Percentiles rank a stretch among this genome's conserved stretches.
Conservation (phyloP, 352 stramenopile species). For the Pythium phragmiticola region DNA sequence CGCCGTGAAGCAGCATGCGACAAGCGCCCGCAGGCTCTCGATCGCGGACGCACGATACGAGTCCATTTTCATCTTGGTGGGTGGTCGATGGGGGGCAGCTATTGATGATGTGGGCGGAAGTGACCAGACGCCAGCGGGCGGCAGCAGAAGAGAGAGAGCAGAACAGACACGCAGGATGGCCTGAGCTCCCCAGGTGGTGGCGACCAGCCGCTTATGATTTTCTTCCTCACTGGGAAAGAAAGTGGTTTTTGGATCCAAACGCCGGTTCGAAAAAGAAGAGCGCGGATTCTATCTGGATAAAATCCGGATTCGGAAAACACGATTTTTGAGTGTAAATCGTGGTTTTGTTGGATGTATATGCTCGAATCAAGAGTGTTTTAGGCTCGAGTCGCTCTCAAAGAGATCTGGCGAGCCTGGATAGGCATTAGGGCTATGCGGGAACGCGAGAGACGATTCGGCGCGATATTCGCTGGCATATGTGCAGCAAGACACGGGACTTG, state of each 20-base stretch:
- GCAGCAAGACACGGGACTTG: too few relatives aligned
- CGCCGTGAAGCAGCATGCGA: conserved; percentile 65
- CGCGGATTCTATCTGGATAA: conserved; percentile 16
- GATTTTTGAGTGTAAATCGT: not conserved
- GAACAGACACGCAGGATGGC: not conserved
- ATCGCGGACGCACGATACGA: conserved; percentile 18
- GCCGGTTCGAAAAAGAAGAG: conserved; percentile 17
- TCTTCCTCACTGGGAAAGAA: not conserved
- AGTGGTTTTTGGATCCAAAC: not conserved
- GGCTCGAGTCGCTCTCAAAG: too few relatives aligned
- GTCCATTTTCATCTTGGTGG: conserved; percentile 6
- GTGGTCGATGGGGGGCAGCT: not conserved
- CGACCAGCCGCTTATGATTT: not conserved
- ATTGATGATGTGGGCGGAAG: not conserved
- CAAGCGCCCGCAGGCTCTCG: conserved; percentile 39
- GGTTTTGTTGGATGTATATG: too few relatives aligned
- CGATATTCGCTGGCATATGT: too few relatives aligned
- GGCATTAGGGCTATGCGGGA: too few relatives aligned
- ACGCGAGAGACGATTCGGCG: too few relatives aligned
- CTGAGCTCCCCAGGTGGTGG: not conserved
- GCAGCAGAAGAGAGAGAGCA: not conserved
- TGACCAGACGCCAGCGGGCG: not conserved
- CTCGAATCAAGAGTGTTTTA: too few relatives aligned
- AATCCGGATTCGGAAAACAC: not conserved
- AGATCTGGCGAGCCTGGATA: too few relatives aligned